These are phyloP conservation scores for Boechera stricta DNA, from an alignment of 345 rosid genomes.

Conservation along the genomic window DNA sequence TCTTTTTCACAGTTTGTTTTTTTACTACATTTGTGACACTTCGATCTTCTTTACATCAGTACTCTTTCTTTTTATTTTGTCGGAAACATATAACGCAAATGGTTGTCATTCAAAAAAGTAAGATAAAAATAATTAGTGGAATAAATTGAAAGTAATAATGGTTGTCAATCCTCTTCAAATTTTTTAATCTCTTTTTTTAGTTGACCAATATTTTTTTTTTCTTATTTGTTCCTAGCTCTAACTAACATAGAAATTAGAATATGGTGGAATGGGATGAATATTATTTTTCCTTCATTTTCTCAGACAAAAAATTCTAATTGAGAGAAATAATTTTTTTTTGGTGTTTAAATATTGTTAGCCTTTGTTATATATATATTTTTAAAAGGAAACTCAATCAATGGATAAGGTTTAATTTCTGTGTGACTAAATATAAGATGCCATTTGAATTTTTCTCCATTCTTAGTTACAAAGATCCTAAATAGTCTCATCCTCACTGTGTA, in stretches of 20 bases:
- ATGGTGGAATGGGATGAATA: neutral
- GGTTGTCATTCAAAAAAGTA: neutral
- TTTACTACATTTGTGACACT: too few relatives aligned
- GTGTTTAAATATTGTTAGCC: neutral
- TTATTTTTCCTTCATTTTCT: too few relatives aligned
- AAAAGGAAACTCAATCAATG: neutral
- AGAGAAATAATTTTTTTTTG: neutral
- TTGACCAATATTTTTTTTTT: neutral
- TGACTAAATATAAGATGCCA: constrained; percentile 33
- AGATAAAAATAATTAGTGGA: neutral
- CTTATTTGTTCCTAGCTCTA: neutral
- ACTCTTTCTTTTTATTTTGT: neutral
- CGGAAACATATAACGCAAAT: neutral
- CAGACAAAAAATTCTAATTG: too few relatives aligned
- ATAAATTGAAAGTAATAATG: too few relatives aligned
- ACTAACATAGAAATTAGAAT: neutral
- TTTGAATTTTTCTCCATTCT: constrained; percentile 37
- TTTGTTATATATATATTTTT: neutral
- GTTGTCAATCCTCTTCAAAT: neutral
- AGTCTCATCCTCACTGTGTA: constrained; percentile 22
- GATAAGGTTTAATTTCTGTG: constrained; percentile 11
- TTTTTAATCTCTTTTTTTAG: neutral
- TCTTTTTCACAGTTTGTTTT: too few relatives aligned
- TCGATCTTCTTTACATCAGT: neutral
- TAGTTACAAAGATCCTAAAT: constrained; percentile 43